phyloP scores from a whole-genome alignment of 176 grass and related monocot species.

The Lolium rigidum region DNA sequence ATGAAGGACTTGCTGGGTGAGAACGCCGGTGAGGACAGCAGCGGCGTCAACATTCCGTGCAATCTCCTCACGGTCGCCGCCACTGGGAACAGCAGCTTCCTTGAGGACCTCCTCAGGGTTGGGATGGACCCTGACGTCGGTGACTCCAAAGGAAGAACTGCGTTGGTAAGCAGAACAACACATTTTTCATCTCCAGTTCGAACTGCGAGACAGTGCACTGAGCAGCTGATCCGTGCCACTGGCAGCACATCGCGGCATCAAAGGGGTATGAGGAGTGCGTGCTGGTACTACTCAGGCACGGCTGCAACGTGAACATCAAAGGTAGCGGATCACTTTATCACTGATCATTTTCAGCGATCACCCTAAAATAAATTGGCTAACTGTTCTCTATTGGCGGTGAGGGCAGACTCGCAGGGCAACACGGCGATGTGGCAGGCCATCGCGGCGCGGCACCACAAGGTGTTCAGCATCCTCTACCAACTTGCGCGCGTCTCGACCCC shows the following conservation, averaged over 20 bases:
- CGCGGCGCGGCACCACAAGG: slow-evolving; percentile 68
- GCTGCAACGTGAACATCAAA: slow-evolving; percentile 75
- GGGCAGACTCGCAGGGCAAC: slow-evolving; percentile 58
- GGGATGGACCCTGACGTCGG: slow-evolving; percentile 88
- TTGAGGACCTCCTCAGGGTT: slow-evolving; percentile 80
- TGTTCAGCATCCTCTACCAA: slow-evolving; percentile 87
- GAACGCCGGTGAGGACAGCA: slow-evolving; percentile 39
- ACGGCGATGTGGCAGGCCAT: slow-evolving; percentile 85
- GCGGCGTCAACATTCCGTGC: slow-evolving; percentile 61
- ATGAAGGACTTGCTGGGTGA: slow-evolving; percentile 73
- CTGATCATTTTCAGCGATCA: neutral
- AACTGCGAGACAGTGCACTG: neutral
- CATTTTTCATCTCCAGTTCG: neutral
- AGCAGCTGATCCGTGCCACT: neutral
- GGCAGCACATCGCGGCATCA: slow-evolving; percentile 88
- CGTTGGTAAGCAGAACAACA: slow-evolving; percentile 55
- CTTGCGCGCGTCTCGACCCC: slow-evolving; percentile 57
- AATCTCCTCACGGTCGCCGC: slow-evolving; percentile 81
- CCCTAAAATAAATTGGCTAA: neutral
- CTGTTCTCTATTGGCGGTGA: neutral
- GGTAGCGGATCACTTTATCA: slow-evolving; percentile 36
- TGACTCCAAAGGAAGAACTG: slow-evolving; percentile 84
- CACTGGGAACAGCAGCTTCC: slow-evolving; percentile 78
- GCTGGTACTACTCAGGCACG: slow-evolving; percentile 76
- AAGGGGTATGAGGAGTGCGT: slow-evolving; percentile 92